Percentiles rank a stretch among this genome's conserved stretches.
Evolutionary conservation across 352 stramenopile species (phyloP).

Genomic region (Phytophthora aleatoria): DNA sequence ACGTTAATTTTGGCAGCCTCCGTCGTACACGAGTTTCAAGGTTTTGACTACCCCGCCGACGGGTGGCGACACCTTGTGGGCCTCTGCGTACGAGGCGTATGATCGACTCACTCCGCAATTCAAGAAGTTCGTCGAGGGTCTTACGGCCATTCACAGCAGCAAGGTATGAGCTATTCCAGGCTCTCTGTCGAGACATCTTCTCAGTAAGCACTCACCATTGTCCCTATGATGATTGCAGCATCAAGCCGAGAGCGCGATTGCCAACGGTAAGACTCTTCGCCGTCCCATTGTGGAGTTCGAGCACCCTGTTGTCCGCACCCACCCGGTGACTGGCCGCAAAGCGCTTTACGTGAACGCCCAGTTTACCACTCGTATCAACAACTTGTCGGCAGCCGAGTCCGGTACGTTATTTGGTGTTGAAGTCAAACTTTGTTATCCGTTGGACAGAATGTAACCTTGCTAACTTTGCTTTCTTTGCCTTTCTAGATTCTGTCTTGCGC

Average conservation of each 20-base stretch:
- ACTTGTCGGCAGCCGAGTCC: not conserved
- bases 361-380: not conserved
- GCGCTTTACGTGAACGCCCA: not conserved
- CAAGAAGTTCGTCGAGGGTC: conserved; percentile 33
- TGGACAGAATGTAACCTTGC: not conserved
- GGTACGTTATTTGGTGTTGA: not conserved
- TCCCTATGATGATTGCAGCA: not conserved
- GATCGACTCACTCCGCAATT: conserved; percentile 35
- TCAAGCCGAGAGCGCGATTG: not conserved
- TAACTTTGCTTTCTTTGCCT: not conserved
- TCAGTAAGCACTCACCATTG: not conserved
- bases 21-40: conserved; percentile 29
- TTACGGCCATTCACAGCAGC: conserved; percentile 18
- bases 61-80: conserved; percentile 50
- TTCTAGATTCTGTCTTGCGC: not conserved
- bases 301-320: not conserved
- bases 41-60: conserved; percentile 36
- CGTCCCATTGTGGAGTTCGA: not conserved
- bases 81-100: conserved; percentile 51
- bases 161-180: not conserved
- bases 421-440: not conserved
- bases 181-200: not conserved
- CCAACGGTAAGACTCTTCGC: not conserved
- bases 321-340: not conserved
- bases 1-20: conserved; percentile 6